These are phyloP conservation scores for Themeda triandra DNA, from an alignment of 176 grass and related monocot genomes.

Conservation along the genomic window DNA sequence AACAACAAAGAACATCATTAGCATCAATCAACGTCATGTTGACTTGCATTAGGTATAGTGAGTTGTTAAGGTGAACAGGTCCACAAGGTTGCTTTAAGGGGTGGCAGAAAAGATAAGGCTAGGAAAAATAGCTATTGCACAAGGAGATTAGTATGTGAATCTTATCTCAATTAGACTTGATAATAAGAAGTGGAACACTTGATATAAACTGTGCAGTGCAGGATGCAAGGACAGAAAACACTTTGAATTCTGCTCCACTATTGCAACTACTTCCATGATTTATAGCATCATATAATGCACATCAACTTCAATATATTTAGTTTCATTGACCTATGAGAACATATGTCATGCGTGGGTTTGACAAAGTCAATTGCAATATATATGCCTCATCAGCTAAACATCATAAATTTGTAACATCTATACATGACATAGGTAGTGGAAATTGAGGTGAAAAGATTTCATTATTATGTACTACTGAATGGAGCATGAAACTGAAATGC, in stretches of 20 bases:
- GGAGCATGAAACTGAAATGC: background rate
- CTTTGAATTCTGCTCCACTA: background rate
- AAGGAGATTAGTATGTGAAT: background rate
- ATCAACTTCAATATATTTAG: background rate
- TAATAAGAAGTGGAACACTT: background rate
- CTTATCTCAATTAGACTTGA: background rate
- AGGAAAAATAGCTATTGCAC: background rate
- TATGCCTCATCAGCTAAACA: too few relatives aligned
- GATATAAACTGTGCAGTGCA: background rate
- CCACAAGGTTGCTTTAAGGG: background rate
- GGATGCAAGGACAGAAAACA: background rate
- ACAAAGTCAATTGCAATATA: too few relatives aligned
- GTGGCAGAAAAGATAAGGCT: background rate
- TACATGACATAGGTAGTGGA: background rate
- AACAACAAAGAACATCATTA: background rate
- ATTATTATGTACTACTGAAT: background rate
- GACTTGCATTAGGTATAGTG: background rate
- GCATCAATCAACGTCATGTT: background rate
- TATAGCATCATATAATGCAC: background rate
- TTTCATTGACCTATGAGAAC: background rate
- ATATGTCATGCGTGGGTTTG: too few relatives aligned
- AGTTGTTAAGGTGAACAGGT: background rate
- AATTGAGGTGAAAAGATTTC: background rate
- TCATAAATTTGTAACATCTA: background rate
- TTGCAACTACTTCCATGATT: background rate